Base-by-base conservation (phyloP, 2,329 filamentous ascomycete genomes). In the Pseudocercospora crystallina region DNA sequence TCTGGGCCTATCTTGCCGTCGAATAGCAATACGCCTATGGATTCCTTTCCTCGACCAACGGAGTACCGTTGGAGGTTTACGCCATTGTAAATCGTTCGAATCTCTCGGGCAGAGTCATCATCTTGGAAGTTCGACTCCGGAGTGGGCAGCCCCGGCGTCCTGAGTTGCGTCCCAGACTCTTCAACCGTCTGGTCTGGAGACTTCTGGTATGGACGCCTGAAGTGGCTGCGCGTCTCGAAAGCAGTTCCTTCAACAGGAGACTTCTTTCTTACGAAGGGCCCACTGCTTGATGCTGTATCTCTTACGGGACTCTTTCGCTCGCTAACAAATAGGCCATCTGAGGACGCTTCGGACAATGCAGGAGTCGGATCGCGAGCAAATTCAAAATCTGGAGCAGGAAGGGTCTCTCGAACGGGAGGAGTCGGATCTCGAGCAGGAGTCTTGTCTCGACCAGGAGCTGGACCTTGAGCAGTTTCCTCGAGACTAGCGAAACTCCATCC, bases 281-380 rank as follows among this genome's bases (percentile, higher is more conserved):
- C 14, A 3, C 33, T 14, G 12, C 33, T 14, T 35, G 33, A 14
- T 8, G 12, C 33, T n/a, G 33, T 14, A 5, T 35, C 33, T 35
- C 33, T 14, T 5, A n/a, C 5, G 17, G 32, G 43, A 20, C 20
- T 29, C 33, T 13, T 14, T 26, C 20, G 20, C 33, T 45, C 32
- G 5, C 32, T 45, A 11, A 45, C 43, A 34, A 45, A 45, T 11
- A 45, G 43, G 7, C 31, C 31, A 11, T 45, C 32, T 9, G 43
- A 45, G 12, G 11, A 31, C 13, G 20, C 20, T 26, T 45, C 43
- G 7, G 43, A 45, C 5, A 34, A 45, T 11, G 43, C 43, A 8
- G n/a, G 33, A 30, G 32, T 29, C 8, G 43, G 13, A 2, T 17
- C 43, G 8, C 14, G 9, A 9, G 32, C 26, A 14, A 30, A 33